These are phyloP conservation scores for Setaria italica DNA, from an alignment of 202 grass and related monocot species.

Conservation along the genomic window DNA sequence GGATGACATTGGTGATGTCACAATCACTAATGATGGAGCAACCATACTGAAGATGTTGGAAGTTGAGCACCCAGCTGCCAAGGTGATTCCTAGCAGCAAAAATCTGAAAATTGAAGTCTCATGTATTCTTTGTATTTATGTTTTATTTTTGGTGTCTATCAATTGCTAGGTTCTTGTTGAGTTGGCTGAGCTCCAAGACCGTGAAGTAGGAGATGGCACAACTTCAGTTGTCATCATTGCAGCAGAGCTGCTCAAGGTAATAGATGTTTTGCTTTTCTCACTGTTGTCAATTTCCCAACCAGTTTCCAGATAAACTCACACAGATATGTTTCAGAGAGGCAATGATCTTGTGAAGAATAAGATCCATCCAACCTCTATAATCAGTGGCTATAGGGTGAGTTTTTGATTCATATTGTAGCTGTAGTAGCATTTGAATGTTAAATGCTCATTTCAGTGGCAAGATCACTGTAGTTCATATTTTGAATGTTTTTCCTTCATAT, in stretches of 20 bases:
- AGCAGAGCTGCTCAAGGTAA: conserved; percentile 90
- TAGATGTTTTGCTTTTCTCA: neutral
- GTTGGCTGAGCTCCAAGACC: conserved; percentile 92
- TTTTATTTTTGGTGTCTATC: conserved; percentile 5
- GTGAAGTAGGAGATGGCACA: conserved; percentile 93
- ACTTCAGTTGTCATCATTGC: conserved; percentile 85
- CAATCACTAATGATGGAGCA: conserved; percentile 93
- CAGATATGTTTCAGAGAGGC: conserved; percentile 62
- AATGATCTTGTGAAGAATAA: conserved; percentile 93
- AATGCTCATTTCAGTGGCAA: conserved; percentile 9
- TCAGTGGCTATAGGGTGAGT: conserved; percentile 86
- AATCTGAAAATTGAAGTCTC: neutral
- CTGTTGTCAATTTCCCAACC: conserved; percentile 1
- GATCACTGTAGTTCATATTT: neutral
- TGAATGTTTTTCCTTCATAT: conserved; percentile 12
- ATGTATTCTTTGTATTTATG: conserved; percentile 16
- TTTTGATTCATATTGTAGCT: neutral
- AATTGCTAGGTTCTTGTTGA: conserved; percentile 87
- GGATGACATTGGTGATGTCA: conserved; percentile 95
- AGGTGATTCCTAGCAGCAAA: conserved; percentile 54
- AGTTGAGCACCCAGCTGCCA: conserved; percentile 88
- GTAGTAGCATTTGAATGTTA: conserved; percentile 13
- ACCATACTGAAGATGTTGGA: conserved; percentile 98
- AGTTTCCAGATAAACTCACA: conserved; percentile 8
- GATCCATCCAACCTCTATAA: conserved; percentile 94